Conservation (phyloP, 1,284 basidiomycete species). For the Rhodotorula glutinis region DNA sequence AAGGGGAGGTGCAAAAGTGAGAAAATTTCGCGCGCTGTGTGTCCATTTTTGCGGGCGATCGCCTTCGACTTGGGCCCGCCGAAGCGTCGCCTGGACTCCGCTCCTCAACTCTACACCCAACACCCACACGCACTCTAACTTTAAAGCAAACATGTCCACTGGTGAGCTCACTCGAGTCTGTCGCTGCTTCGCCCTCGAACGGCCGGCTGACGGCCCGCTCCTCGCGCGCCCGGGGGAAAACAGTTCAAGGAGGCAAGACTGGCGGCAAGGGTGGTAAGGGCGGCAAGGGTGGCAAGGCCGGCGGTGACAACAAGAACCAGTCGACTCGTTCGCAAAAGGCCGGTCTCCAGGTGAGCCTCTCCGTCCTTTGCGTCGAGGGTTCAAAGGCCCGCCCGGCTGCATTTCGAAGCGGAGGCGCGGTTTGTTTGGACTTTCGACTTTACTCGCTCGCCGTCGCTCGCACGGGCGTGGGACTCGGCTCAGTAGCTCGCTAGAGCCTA, state of each 20-base stretch:
- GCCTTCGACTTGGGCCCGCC: too few species aligned
- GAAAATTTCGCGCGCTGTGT: too few species aligned
- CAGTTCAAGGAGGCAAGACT: slow-evolving; percentile 46
- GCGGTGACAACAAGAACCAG: slow-evolving; percentile 51
- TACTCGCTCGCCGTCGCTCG: not conserved
- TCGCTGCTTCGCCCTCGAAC: too few species aligned
- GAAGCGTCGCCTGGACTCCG: too few species aligned
- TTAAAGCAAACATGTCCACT: slow-evolving; percentile 14
- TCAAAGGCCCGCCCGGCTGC: too few species aligned
- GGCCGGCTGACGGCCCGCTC: too few species aligned
- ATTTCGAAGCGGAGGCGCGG: not conserved
- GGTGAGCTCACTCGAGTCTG: slow-evolving; percentile 7
- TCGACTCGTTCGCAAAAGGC: slow-evolving; percentile 77
- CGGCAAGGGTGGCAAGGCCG: slow-evolving; percentile 47
- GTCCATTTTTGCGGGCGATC: too few species aligned
- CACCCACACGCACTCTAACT: not conserved
- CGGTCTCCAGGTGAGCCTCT: slow-evolving; percentile 67
- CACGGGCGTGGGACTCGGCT: not conserved
- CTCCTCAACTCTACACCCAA: not conserved
- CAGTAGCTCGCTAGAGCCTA: too few species aligned
- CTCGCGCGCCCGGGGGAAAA: too few species aligned
- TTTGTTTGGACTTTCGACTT: not conserved
- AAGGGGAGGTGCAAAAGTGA: too few species aligned
- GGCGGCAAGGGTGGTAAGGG: slow-evolving; percentile 50
- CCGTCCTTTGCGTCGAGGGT: not conserved